Evolutionary conservation across 352 stramenopile genomes (phyloP).

Genomic region (Albugo laibachii): DNA sequence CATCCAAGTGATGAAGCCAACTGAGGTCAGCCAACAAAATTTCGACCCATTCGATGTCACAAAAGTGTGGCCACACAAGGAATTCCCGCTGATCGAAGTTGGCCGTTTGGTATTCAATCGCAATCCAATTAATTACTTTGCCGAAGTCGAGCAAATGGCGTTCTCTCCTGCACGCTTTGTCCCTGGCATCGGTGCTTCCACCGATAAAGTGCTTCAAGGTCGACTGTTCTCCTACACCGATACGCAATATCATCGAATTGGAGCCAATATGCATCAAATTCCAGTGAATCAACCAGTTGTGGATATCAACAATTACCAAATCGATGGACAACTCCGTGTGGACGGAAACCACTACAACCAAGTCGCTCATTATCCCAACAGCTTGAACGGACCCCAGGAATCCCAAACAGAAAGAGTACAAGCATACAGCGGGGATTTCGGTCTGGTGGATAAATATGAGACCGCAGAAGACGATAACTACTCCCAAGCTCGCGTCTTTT

Average conservation of each 20-base stretch:
- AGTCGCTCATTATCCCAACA: conserved; percentile 32
- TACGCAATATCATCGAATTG: conserved; percentile 72
- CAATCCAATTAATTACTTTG: conserved; percentile 81
- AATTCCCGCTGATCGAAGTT: conserved; percentile 66
- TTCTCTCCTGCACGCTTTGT: conserved; percentile 78
- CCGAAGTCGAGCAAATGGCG: conserved; percentile 79
- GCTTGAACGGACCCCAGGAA: conserved; percentile 18
- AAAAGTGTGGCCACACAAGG: conserved; percentile 73
- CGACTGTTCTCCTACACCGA: conserved; percentile 82
- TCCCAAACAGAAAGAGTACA: conserved; percentile 8
- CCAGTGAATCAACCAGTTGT: conserved; percentile 74
- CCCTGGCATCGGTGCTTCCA: conserved; percentile 68
- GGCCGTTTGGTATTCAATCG: conserved; percentile 65
- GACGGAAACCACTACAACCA: conserved; percentile 47
- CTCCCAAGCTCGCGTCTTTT: conserved; percentile 41
- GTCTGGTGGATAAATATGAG: conserved; percentile 20
- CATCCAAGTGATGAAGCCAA: conserved; percentile 72
- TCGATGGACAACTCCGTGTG: conserved; percentile 41
- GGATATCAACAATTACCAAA: conserved; percentile 36
- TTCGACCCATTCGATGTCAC: conserved; percentile 81
- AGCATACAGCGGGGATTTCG: conserved; percentile 11
- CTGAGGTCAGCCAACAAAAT: conserved; percentile 27
- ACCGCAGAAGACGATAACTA: conserved; percentile 65
- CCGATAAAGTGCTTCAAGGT: conserved; percentile 77
- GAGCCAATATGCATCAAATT: conserved; percentile 79